Conservation (phyloP, 2,329 filamentous ascomycete species). For the Trichoderma breve region DNA sequence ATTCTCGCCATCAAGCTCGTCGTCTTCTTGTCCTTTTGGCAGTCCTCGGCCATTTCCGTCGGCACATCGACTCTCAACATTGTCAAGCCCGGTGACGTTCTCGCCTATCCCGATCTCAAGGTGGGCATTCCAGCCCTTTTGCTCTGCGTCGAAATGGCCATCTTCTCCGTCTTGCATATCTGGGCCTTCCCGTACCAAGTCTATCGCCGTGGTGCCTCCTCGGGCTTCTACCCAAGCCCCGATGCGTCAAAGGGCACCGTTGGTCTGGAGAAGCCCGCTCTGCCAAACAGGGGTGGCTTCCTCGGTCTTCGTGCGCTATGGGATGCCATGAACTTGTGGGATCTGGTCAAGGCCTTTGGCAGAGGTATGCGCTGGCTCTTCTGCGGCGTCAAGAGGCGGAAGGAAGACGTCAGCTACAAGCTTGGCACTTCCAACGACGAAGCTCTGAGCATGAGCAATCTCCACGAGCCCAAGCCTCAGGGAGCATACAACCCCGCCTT, state of each 20-base stretch:
- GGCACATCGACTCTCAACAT: conserved; percentile 60
- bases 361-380: conserved; percentile 79
- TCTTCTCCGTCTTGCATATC: conserved; percentile 74
- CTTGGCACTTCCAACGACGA: conserved; percentile 33
- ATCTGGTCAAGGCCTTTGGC: conserved; percentile 76
- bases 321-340: conserved; percentile 78
- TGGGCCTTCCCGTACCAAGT: conserved; percentile 78
- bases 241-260: conserved; percentile 41
- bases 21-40: conserved; percentile 91
- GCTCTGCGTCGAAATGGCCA: conserved; percentile 80
- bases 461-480: conserved; percentile 32
- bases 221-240: conserved; percentile 47
- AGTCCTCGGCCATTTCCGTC: conserved; percentile 54
- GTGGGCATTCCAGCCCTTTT: conserved; percentile 76
- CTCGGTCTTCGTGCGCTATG: conserved; percentile 63
- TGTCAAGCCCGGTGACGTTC: conserved; percentile 54
- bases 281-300: conserved; percentile 61
- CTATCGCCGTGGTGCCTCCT: conserved; percentile 53
- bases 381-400: conserved; percentile 64
- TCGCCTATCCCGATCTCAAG: conserved; percentile 74
- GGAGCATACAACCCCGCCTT: conserved; percentile 4
- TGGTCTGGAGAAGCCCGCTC: conserved; percentile 43
- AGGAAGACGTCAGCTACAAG: conserved; percentile 51
- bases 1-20: conserved; percentile 85
- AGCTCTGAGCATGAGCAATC: conserved; percentile 38